A percentile compares a stretch with the other conserved stretches of the same genome.
Conservation (phyloP, 345 rosid genomes). For the Tarenaya hassleriana region DNA sequence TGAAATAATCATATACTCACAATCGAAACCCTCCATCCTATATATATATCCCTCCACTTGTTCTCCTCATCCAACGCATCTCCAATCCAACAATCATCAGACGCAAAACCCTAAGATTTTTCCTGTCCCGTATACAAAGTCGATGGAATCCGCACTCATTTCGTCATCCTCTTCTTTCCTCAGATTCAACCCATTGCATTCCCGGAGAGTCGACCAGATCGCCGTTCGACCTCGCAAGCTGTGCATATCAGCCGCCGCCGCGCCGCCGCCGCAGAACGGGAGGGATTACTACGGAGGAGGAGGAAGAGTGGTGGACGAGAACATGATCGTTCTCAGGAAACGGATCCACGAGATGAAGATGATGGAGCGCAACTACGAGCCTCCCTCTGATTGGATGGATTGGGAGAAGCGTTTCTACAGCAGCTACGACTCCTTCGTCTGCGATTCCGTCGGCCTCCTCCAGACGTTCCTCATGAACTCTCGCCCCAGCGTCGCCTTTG, state of each 20-base stretch:
- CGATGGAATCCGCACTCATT: no score
- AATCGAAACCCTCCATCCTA: no score
- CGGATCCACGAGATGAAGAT: constrained; percentile 56
- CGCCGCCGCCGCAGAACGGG: constrained; percentile 1
- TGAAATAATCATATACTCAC: no score
- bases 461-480: constrained; percentile 52
- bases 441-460: constrained; percentile 41
- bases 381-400: constrained; percentile 58
- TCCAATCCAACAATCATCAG: no score
- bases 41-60: no score
- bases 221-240: no score
- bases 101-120: no score
- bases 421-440: constrained; percentile 42
- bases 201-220: no score
- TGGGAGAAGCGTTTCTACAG: constrained; percentile 61
- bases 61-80: no score
- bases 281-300: constrained; percentile 25
- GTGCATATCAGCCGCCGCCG: constrained; percentile 9
- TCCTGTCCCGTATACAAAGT: no score
- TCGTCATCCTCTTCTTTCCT: no score
- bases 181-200: no score
- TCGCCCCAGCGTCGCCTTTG: constrained; percentile 50
- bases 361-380: constrained; percentile 60
- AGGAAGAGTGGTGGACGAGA: constrained; percentile 47
- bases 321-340: constrained; percentile 54